A percentile compares a stretch with the other conserved stretches of the same genome.
These are phyloP conservation scores for Straminergon stramineum DNA, from an alignment of 225 moss, liverwort and hornwort species.

Conservation along the genomic window DNA sequence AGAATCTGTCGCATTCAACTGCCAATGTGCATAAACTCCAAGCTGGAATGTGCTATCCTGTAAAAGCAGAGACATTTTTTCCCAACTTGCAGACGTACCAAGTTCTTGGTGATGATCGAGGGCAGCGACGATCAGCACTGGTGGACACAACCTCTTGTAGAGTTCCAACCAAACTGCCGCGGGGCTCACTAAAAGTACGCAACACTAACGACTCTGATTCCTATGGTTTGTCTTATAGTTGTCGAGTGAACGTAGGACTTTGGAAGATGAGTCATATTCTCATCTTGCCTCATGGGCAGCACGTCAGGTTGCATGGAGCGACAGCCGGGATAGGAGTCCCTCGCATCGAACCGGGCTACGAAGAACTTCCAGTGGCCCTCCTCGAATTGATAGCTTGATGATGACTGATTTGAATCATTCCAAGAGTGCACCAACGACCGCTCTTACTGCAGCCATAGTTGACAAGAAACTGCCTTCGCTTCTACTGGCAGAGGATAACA, in stretches of 20 bases:
- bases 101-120: conserved; percentile 19
- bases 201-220: conserved; percentile 6
- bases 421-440: background rate
- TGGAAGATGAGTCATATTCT: conserved; percentile 13
- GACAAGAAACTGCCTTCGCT: conserved; percentile 37
- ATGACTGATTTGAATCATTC: conserved; percentile 31
- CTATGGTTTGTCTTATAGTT: background rate
- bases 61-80: conserved; percentile 4
- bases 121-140: conserved; percentile 6
- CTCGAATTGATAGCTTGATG: conserved; percentile 38
- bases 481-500: conserved; percentile 49
- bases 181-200: conserved; percentile 24
- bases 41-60: conserved; percentile 47
- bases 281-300: conserved; percentile 34
- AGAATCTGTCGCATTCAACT: conserved; percentile 35
- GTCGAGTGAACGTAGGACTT: conserved; percentile 5
- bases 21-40: conserved; percentile 46
- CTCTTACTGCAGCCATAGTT: background rate
- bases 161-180: conserved; percentile 21
- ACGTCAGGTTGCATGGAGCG: conserved; percentile 25
- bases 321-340: background rate
- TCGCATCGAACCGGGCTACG: conserved; percentile 19
- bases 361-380: conserved; percentile 42
- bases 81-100: conserved; percentile 11
- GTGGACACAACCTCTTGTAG: background rate